A percentile compares a stretch with the other conserved stretches of the same genome.
These are phyloP conservation scores for Penicillium cinerascens DNA, from an alignment of 495 filamentous ascomycete species.

Conservation along the genomic window DNA sequence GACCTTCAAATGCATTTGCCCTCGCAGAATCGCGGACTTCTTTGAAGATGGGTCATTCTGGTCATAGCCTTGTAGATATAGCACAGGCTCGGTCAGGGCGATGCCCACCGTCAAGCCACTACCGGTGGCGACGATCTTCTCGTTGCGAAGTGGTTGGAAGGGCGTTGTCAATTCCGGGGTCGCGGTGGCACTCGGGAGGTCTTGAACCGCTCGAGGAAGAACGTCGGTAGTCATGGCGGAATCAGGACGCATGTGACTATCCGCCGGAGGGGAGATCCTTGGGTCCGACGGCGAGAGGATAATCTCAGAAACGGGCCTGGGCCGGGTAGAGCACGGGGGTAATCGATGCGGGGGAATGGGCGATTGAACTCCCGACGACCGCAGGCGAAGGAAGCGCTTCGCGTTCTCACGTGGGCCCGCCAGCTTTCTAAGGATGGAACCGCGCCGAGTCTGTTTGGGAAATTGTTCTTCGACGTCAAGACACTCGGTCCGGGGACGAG, in stretches of 20 bases:
- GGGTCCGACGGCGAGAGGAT: slow-evolving; percentile 32
- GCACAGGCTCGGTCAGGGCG: slow-evolving; percentile 78
- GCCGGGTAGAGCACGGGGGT: slow-evolving; percentile 21
- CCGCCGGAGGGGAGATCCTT: neutral
- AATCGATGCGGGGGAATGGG: slow-evolving; percentile 21
- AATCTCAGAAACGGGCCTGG: slow-evolving; percentile 44
- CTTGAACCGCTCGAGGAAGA: slow-evolving; percentile 25
- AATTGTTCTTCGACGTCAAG: slow-evolving; percentile 25
- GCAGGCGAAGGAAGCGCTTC: slow-evolving; percentile 48
- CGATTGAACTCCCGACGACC: slow-evolving; percentile 27
- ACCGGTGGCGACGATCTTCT: slow-evolving; percentile 70
- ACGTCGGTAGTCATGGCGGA: slow-evolving; percentile 32
- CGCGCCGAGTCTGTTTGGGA: slow-evolving; percentile 29
- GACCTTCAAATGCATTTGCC: slow-evolving; percentile 76
- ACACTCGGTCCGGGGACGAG: slow-evolving; percentile 20
- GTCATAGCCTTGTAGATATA: slow-evolving; percentile 90
- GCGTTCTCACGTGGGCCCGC: slow-evolving; percentile 49
- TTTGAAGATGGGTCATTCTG: slow-evolving; percentile 66
- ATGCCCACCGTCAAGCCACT: slow-evolving; percentile 71
- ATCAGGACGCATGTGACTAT: slow-evolving; percentile 26
- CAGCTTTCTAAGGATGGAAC: slow-evolving; percentile 40
- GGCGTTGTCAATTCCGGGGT: slow-evolving; percentile 29
- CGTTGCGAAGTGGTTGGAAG: slow-evolving; percentile 42
- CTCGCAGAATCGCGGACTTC: slow-evolving; percentile 79
- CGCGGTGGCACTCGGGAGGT: slow-evolving; percentile 14